Percentiles rank a stretch among this genome's conserved stretches.
phyloP scores from a whole-genome alignment of 768 basidiomycete species.

The Russula virescens region DNA sequence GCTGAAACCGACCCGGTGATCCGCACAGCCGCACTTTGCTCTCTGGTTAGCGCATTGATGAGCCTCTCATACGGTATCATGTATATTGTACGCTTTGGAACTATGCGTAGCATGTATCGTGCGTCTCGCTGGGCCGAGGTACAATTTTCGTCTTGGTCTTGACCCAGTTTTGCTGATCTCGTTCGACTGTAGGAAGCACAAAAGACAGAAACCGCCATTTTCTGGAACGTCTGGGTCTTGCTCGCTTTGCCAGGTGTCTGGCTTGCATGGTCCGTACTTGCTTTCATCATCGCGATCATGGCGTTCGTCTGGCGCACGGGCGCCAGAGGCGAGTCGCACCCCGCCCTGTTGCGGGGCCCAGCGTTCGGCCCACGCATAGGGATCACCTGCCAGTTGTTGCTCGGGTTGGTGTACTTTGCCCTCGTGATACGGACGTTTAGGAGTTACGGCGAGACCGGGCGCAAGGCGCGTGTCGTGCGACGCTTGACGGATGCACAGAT shows the following conservation, averaged over 20 bases:
- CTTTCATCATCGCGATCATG: constrained; percentile 57
- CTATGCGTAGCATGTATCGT: constrained; percentile 66
- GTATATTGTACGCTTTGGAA: constrained; percentile 65
- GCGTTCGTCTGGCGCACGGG: constrained; percentile 65
- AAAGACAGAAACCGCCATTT: constrained; percentile 39
- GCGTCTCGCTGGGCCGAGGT: constrained; percentile 73
- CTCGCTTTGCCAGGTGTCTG: constrained; percentile 63
- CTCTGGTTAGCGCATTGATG: constrained; percentile 61
- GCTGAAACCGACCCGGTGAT: constrained; percentile 57
- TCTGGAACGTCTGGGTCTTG: constrained; percentile 67
- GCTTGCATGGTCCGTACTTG: constrained; percentile 70
- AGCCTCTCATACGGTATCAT: constrained; percentile 69
- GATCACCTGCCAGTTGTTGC: constrained; percentile 46
- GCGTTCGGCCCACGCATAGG: constrained; percentile 50
- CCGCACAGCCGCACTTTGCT: constrained; percentile 56
- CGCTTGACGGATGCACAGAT: constrained; percentile 23
- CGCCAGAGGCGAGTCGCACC: constrained; percentile 36
- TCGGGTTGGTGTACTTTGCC: constrained; percentile 57
- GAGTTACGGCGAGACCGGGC: constrained; percentile 43
- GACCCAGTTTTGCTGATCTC: background rate
- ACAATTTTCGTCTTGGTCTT: background rate
- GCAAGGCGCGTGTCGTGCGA: constrained; percentile 12
- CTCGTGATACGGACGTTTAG: constrained; percentile 59
- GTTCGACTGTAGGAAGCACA: constrained; percentile 47
- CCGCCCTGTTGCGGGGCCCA: constrained; percentile 34